Percentiles rank a stretch among this genome's conserved stretches.
Conservation (phyloP, 23 red algal genomes). For the Chondrus crispus region DNA sequence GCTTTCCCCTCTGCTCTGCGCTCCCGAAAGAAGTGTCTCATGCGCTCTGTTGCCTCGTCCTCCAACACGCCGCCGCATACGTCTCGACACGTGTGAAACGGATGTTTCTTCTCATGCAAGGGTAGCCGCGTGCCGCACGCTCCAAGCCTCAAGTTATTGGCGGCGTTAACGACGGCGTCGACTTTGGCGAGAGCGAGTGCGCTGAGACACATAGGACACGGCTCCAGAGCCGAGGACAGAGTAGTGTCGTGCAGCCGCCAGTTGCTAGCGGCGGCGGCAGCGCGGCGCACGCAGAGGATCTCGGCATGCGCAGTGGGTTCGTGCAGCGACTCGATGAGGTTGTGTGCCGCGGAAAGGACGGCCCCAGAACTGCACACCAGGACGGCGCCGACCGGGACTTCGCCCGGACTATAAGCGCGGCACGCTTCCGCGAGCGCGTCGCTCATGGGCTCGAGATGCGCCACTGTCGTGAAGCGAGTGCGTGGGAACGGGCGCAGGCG, state of each 20-base stretch:
- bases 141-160: conserved; percentile 77
- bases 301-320: conserved; percentile 93
- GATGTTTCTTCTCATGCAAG: conserved; percentile 41
- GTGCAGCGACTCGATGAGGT: conserved; percentile 49
- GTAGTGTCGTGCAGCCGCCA: conserved; percentile 77
- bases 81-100: conserved; percentile 37
- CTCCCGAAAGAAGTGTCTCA: conserved; percentile 62
- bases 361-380: conserved; percentile 41
- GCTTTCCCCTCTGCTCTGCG: conserved; percentile 18
- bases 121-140: conserved; percentile 79
- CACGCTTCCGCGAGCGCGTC: conserved; percentile 57
- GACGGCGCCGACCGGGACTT: conserved; percentile 95
- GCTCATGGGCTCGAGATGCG: too few relatives aligned
- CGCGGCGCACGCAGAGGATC: conserved; percentile 74
- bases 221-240: conserved; percentile 87
- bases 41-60: conserved; percentile 10
- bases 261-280: not conserved
- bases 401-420: conserved; percentile 35
- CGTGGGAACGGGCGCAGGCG: too few relatives aligned
- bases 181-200: conserved; percentile 76
- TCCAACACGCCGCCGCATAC: conserved; percentile 56
- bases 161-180: conserved; percentile 75
- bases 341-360: conserved; percentile 61
- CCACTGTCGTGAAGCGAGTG: too few relatives aligned
- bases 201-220: conserved; percentile 92